Evolutionary conservation across 331 rosid genomes (phyloP).

Genomic region (Malus hybrid): DNA sequence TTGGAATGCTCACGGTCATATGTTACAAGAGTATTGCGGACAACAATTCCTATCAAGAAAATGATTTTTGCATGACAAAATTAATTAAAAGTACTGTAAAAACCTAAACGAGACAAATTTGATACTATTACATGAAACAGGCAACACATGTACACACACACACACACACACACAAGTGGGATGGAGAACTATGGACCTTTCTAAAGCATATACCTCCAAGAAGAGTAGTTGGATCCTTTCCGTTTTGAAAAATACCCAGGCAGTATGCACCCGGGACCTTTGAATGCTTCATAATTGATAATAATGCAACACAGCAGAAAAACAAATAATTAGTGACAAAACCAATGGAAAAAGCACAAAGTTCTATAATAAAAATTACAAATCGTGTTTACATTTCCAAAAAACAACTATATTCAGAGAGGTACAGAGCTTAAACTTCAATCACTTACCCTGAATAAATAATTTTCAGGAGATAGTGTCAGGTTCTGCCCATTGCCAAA

Average conservation of each 20-base stretch:
- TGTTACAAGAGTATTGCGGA: slow-evolving; percentile 83
- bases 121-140: background rate
- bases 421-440: background rate
- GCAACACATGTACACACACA: background rate
- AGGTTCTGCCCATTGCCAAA: slow-evolving; percentile 69
- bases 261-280: slow-evolving; percentile 86
- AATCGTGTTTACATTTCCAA: background rate
- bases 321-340: slow-evolving; percentile 13
- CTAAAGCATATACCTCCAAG: slow-evolving; percentile 70
- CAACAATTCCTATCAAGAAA: slow-evolving; percentile 58
- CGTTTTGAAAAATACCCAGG: slow-evolving; percentile 79
- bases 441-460: slow-evolving; percentile 73
- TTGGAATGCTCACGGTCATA: slow-evolving; percentile 76
- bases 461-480: slow-evolving; percentile 84
- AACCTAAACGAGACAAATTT: slow-evolving; percentile 7
- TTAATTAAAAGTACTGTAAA: slow-evolving; percentile 1
- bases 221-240: slow-evolving; percentile 87
- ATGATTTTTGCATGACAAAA: slow-evolving; percentile 4
- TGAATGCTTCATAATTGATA: slow-evolving; percentile 65
- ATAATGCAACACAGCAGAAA: slow-evolving; percentile 18
- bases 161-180: background rate
- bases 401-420: background rate
- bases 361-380: background rate
- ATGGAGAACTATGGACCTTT: background rate
- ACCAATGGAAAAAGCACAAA: slow-evolving; percentile 13